phyloP scores from a whole-genome alignment of 331 rosid genomes.

The Cydonia oblonga region DNA sequence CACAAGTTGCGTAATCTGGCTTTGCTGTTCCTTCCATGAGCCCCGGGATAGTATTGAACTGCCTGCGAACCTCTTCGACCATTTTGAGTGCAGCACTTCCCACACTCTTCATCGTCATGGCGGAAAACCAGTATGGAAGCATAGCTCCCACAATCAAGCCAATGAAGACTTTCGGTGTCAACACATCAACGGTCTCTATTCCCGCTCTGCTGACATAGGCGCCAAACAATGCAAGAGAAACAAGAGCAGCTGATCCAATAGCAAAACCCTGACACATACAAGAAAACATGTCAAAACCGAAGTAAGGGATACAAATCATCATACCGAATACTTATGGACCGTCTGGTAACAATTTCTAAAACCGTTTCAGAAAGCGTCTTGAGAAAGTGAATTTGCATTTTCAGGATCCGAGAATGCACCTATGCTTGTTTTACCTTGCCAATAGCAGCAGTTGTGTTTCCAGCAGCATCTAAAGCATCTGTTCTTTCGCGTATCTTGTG shows the following conservation, averaged over 20 bases:
- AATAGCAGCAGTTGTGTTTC: slow-evolving; percentile 76
- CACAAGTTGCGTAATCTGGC: slow-evolving; percentile 64
- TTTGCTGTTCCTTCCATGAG: slow-evolving; percentile 53
- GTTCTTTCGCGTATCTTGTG: slow-evolving; percentile 56
- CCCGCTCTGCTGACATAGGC: slow-evolving; percentile 64
- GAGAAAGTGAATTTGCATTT: no score
- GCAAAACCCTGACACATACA: slow-evolving; percentile 39
- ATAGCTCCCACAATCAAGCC: slow-evolving; percentile 63
- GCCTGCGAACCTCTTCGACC: slow-evolving; percentile 64
- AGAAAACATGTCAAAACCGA: background rate
- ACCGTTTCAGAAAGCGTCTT: background rate
- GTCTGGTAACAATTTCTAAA: no score
- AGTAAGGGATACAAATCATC: background rate
- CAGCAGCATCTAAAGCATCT: slow-evolving; percentile 67
- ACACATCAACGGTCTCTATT: slow-evolving; percentile 34
- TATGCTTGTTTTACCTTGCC: slow-evolving; percentile 39
- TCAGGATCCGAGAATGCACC: background rate
- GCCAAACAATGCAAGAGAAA: slow-evolving; percentile 58
- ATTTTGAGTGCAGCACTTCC: slow-evolving; percentile 68
- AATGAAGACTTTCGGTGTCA: slow-evolving; percentile 57
- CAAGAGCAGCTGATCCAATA: slow-evolving; percentile 64
- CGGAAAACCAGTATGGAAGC: slow-evolving; percentile 75
- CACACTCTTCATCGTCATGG: slow-evolving; percentile 69
- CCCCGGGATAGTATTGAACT: slow-evolving; percentile 45
- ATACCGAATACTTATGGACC: no score